Evolutionary conservation across 306 rosid genomes (phyloP).

Genomic region (barrel medic (Medicago truncatula)): DNA sequence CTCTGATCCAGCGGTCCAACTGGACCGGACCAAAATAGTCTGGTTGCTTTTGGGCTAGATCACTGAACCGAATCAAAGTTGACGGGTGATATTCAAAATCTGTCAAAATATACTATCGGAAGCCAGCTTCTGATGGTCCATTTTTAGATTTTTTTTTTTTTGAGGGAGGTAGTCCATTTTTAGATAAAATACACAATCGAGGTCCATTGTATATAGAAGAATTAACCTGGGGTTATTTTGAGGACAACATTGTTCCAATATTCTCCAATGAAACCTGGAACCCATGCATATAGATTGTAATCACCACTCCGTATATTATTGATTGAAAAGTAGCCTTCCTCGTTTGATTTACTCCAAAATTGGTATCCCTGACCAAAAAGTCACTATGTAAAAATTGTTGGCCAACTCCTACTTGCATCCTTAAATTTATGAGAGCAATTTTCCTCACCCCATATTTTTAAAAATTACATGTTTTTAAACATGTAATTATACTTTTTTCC

Average conservation of each 20-base stretch:
- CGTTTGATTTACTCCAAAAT: constrained; percentile 71
- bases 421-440: neutral
- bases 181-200: no score
- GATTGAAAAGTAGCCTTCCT: constrained; percentile 66
- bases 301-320: constrained; percentile 57
- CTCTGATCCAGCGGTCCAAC: no score
- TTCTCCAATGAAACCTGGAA: constrained; percentile 76
- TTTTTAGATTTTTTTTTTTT: no score
- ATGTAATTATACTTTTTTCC: neutral
- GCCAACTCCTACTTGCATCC: neutral
- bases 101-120: no score
- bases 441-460: no score
- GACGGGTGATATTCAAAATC: no score
- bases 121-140: no score
- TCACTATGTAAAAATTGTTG: neutral
- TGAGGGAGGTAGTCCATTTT: no score
- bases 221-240: constrained; percentile 64
- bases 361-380: constrained; percentile 72
- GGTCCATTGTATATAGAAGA: neutral
- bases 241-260: constrained; percentile 51
- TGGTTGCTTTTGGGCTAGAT: no score
- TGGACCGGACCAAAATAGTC: no score
- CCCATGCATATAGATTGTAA: constrained; percentile 76
- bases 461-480: no score
- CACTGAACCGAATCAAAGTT: no score